Evolutionary conservation across 495 filamentous ascomycete species (phyloP).

Genomic region (Amniculicola lignicola): DNA sequence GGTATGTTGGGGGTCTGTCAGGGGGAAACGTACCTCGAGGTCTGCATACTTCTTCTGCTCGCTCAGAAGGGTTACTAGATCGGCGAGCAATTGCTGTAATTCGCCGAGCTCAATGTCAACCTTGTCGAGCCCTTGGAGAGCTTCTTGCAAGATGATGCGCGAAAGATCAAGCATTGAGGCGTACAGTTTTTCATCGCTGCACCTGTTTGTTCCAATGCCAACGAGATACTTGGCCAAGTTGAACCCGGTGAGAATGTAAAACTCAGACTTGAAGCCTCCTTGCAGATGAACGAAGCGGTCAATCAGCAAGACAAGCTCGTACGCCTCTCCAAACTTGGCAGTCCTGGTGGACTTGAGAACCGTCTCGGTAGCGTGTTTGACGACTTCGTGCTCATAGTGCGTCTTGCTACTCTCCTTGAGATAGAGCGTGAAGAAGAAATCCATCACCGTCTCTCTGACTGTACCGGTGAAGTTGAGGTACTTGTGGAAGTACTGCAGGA

Average conservation of each 20-base stretch:
- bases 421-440: constrained; percentile 31
- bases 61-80: constrained; percentile 21
- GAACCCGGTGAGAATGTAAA: constrained; percentile 26
- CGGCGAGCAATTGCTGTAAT: constrained; percentile 21
- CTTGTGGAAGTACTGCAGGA: constrained; percentile 56
- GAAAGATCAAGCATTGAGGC: constrained; percentile 32
- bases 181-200: constrained; percentile 19
- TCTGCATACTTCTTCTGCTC: constrained; percentile 32
- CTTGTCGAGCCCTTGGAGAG: constrained; percentile 12
- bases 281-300: constrained; percentile 58
- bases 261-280: constrained; percentile 46
- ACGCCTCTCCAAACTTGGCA: constrained; percentile 49
- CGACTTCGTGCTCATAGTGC: constrained; percentile 25
- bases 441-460: constrained; percentile 21
- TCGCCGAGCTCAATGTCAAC: constrained; percentile 21
- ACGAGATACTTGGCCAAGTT: constrained; percentile 20
- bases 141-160: constrained; percentile 21
- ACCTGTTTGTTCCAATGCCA: constrained; percentile 17
- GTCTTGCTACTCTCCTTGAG: constrained; percentile 19
- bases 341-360: constrained; percentile 23
- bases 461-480: constrained; percentile 50
- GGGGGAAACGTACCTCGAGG: constrained; percentile 23
- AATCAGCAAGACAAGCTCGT: constrained; percentile 52
- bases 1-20: background rate
- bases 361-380: constrained; percentile 12